A percentile compares a stretch with the other conserved stretches of the same genome.
These are phyloP conservation scores for Eucalyptus shirleyi DNA, from an alignment of 345 rosid species.

Conservation along the genomic window DNA sequence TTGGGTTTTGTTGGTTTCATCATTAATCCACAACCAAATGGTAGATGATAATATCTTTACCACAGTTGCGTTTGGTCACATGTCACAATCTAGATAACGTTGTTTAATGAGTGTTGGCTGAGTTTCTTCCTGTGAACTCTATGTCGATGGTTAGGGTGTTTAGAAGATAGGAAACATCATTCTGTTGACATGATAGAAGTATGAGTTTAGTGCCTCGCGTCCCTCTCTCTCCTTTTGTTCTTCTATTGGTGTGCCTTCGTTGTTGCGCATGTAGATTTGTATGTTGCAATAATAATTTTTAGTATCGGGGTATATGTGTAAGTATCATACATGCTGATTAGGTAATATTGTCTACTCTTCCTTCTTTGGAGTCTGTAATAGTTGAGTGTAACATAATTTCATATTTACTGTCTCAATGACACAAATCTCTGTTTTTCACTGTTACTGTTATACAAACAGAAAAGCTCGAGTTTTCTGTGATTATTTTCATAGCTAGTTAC, in stretches of 20 bases:
- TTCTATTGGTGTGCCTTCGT: not conserved
- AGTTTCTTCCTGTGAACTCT: not conserved
- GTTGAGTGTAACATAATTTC: not conserved
- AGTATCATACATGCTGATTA: not conserved
- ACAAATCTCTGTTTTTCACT: not conserved
- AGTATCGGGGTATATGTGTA: not conserved
- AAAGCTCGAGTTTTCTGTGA: not conserved
- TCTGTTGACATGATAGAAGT: not conserved
- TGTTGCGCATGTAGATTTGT: not conserved
- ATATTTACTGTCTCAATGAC: not conserved
- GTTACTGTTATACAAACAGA: not conserved
- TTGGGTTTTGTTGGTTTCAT: not conserved
- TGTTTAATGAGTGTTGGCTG: not conserved
- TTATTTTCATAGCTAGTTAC: not conserved
- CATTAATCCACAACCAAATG: not conserved
- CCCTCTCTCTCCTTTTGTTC: not conserved
- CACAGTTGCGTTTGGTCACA: not conserved
- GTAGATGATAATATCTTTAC: not conserved
- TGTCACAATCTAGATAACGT: not conserved
- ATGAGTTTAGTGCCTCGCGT: not conserved
- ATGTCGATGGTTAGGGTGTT: not conserved
- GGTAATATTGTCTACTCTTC: not conserved
- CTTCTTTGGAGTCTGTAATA: not conserved
- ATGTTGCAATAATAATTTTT: not conserved
- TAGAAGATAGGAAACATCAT: not conserved